These are phyloP conservation scores for Kluyveromyces aestuarii DNA, from an alignment of 805 yeast genomes.

Conservation along the genomic window DNA sequence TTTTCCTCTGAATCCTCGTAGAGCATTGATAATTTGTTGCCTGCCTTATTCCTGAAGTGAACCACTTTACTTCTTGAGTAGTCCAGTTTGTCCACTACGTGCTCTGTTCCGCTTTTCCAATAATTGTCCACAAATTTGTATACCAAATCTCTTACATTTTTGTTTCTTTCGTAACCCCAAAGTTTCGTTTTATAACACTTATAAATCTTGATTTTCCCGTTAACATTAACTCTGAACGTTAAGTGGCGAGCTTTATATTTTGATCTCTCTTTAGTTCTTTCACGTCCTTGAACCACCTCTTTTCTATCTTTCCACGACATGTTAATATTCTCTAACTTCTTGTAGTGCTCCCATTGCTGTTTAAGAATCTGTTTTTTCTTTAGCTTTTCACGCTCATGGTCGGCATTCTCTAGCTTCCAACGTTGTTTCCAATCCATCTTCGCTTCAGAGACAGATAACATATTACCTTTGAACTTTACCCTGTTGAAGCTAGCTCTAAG, in stretches of 20 bases:
- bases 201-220: constrained; percentile 47
- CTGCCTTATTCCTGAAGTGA: constrained; percentile 3
- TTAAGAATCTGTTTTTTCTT: constrained; percentile 27
- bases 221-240: constrained; percentile 55
- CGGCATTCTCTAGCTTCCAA: constrained; percentile 41
- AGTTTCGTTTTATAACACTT: constrained; percentile 66
- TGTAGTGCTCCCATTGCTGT: constrained; percentile 32
- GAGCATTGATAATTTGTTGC: constrained; percentile 1
- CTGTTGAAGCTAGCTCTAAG: constrained; percentile 57
- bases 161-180: constrained; percentile 83
- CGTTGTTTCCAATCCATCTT: constrained; percentile 40
- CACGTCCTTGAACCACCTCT: constrained; percentile 47
- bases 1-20: constrained; percentile 3
- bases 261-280: constrained; percentile 48
- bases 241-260: constrained; percentile 30
- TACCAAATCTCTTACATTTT: constrained; percentile 51
- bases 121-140: constrained; percentile 51
- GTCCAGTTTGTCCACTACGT: constrained; percentile 55
- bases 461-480: constrained; percentile 65
- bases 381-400: constrained; percentile 24
- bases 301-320: constrained; percentile 35
- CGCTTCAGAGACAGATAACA: constrained; percentile 53
- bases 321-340: constrained; percentile 30
- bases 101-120: constrained; percentile 78
- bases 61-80: constrained; percentile 15